phyloP scores from a whole-genome alignment of 352 stramenopile species.

The Halophytophthora batemanensis region DNA sequence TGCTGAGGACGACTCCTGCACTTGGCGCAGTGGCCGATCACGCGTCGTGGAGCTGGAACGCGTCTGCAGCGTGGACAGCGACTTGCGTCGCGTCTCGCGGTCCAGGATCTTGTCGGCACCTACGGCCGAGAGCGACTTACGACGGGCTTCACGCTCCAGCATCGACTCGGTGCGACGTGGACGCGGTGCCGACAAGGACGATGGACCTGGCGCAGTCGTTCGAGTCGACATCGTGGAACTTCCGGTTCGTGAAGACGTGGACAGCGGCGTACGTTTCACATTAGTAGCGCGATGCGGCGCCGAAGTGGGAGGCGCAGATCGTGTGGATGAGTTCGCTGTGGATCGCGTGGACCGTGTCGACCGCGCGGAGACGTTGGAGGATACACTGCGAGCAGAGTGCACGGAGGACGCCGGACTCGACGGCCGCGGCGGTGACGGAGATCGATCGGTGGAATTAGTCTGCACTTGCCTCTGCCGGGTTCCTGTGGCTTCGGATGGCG shows the following conservation, averaged over 20 bases:
- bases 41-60: slow-evolving; percentile 23
- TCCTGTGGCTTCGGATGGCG: slow-evolving; percentile 12
- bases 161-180: slow-evolving; percentile 24
- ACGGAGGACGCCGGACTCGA: slow-evolving; percentile 46
- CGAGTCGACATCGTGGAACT: neutral
- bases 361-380: slow-evolving; percentile 34
- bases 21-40: slow-evolving; percentile 17
- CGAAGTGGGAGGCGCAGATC: slow-evolving; percentile 7
- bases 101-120: slow-evolving; percentile 19
- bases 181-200: slow-evolving; percentile 13
- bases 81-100: slow-evolving; percentile 33
- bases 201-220: neutral
- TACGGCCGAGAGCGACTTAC: slow-evolving; percentile 36
- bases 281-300: slow-evolving; percentile 11
- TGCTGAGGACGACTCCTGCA: slow-evolving; percentile 10
- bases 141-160: slow-evolving; percentile 32
- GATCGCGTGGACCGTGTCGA: slow-evolving; percentile 29
- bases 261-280: slow-evolving; percentile 10
- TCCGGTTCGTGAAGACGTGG: slow-evolving; percentile 9
- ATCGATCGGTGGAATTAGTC: slow-evolving; percentile 6
- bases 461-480: slow-evolving; percentile 25
- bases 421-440: slow-evolving; percentile 16
- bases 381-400: slow-evolving; percentile 39
- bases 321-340: slow-evolving; percentile 5
- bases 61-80: slow-evolving; percentile 39